A percentile compares a stretch with the other conserved stretches of the same genome.
Conservation (phyloP, 176 grass and related monocot species). For the Lolium multiflorum region DNA sequence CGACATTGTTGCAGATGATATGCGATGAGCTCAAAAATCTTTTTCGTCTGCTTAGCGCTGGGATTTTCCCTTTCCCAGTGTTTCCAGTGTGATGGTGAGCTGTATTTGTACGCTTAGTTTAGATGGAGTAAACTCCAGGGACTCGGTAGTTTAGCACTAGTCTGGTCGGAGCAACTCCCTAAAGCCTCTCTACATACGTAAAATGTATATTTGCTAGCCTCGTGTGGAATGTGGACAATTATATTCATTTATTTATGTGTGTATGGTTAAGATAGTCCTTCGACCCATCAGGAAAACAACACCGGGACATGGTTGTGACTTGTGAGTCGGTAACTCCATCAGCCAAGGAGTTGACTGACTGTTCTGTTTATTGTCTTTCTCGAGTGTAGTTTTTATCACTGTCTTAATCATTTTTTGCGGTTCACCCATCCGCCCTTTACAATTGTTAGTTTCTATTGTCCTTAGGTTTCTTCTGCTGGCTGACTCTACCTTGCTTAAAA, state of each 20-base stretch:
- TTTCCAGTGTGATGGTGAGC: conserved; percentile 38
- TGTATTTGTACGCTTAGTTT: conserved; percentile 53
- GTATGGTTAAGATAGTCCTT: conserved; percentile 31
- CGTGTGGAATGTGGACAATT: conserved; percentile 32
- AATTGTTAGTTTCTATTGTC: no score
- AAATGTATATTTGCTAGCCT: conserved; percentile 64
- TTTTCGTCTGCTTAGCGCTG: conserved; percentile 35
- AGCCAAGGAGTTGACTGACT: background rate
- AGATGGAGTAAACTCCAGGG: conserved; percentile 50
- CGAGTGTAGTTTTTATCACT: no score
- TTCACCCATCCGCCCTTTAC: no score
- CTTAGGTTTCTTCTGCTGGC: background rate
- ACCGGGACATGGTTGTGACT: no score
- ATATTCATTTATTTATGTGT: conserved; percentile 68
- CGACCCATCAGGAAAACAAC: background rate
- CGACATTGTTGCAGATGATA: conserved; percentile 46
- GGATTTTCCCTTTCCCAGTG: conserved; percentile 59
- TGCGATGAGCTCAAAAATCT: conserved; percentile 17
- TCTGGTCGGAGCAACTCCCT: conserved; percentile 44
- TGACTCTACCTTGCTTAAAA: no score
- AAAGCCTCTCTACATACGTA: conserved; percentile 54
- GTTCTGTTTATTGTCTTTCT: background rate
- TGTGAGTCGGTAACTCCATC: background rate
- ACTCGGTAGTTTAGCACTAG: conserved; percentile 47
- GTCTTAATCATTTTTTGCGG: background rate